Evolutionary conservation across 2,329 filamentous ascomycete species (phyloP).

Genomic region (Arthrobotrys iridis): DNA sequence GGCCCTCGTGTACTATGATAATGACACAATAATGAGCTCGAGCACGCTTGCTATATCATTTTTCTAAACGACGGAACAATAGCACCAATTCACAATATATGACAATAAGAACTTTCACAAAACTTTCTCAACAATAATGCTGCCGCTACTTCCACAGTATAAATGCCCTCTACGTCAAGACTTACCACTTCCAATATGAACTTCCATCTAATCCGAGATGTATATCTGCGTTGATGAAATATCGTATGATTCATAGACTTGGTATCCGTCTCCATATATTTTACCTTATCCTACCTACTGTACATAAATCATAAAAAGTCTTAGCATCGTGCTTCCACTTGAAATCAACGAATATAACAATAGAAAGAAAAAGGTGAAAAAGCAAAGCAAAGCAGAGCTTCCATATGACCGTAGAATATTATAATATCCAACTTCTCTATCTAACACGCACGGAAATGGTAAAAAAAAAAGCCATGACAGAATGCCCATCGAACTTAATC

Average conservation of each 20-base stretch:
- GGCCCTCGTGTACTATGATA: not conserved
- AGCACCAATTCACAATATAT: not conserved
- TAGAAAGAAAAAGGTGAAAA: not conserved
- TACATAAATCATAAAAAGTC: conserved; percentile 16
- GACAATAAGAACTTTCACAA: not conserved
- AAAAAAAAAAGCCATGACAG: not conserved
- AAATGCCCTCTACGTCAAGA: not conserved
- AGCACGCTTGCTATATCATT: not conserved
- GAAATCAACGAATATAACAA: not conserved
- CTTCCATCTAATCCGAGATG: too few relatives aligned
- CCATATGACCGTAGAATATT: conserved; percentile 1
- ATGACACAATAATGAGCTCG: not conserved
- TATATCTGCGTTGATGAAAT: not conserved
- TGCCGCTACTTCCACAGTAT: too few relatives aligned
- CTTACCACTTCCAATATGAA: not conserved
- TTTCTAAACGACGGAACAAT: not conserved
- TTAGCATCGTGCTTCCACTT: conserved; percentile 14
- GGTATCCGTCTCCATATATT: too few relatives aligned
- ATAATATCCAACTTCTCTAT: conserved; percentile 15
- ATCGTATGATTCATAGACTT: too few relatives aligned
- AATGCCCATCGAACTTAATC: not conserved
- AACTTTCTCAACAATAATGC: too few relatives aligned
- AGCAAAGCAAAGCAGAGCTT: not conserved
- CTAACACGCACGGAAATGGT: not conserved
- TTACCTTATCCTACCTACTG: conserved; percentile 32